A percentile compares a stretch with the other conserved stretches of the same genome.
These are phyloP conservation scores for Chlorencoelia australis DNA, from an alignment of 2,329 filamentous ascomycete genomes.

Conservation along the genomic window DNA sequence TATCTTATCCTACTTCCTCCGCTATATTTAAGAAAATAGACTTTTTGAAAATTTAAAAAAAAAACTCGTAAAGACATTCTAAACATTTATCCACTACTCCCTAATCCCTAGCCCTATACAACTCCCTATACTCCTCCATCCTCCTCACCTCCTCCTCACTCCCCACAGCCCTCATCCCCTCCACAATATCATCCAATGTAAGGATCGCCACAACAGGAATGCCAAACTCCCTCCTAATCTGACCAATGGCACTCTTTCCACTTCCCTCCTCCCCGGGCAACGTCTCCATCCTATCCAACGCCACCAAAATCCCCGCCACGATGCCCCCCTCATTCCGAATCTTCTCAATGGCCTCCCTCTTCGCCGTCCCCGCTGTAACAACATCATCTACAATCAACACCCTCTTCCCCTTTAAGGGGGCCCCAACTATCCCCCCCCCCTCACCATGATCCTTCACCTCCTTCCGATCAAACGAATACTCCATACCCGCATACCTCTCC, in stretches of 20 bases:
- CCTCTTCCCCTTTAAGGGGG: constrained; percentile 71
- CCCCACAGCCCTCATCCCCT: constrained; percentile 52
- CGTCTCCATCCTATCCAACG: constrained; percentile 80
- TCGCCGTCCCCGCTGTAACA: constrained; percentile 88
- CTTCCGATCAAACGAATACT: constrained; percentile 91
- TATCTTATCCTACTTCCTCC: no score
- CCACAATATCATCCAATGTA: constrained; percentile 74
- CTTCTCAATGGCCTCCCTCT: constrained; percentile 84
- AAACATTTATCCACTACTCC: no score
- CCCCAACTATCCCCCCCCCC: constrained; percentile 85
- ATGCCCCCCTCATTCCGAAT: constrained; percentile 77
- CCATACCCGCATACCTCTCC: constrained; percentile 54
- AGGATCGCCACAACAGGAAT: constrained; percentile 79
- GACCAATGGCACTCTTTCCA: constrained; percentile 68
- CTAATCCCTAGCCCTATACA: constrained; percentile 51
- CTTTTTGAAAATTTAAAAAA: no score
- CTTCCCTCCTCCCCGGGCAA: constrained; percentile 48
- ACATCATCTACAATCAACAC: constrained; percentile 94
- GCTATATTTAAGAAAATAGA: no score
- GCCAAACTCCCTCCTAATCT: constrained; percentile 71
- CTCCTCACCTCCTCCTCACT: constrained; percentile 52
- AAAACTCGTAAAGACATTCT: no score
- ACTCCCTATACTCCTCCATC: constrained; percentile 63
- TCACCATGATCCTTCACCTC: constrained; percentile 95
- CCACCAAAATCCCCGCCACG: constrained; percentile 79